phyloP scores from a whole-genome alignment of 805 yeast species.

The Torulaspora maleeae region DNA sequence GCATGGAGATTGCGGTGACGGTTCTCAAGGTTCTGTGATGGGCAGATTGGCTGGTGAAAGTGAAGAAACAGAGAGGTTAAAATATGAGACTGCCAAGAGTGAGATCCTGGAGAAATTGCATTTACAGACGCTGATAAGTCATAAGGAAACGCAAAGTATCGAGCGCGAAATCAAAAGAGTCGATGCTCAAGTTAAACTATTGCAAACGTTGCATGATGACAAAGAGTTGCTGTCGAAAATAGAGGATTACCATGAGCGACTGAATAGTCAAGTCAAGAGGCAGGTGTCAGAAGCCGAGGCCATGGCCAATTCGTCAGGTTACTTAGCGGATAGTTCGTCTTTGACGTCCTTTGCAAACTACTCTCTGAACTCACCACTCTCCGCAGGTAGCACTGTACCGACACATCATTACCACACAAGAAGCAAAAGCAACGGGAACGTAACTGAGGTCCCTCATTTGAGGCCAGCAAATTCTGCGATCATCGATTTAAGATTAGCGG shows the following conservation, averaged over 20 bases:
- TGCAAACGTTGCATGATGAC: constrained; percentile 42
- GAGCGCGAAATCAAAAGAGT: constrained; percentile 53
- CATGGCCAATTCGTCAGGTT: constrained; percentile 31
- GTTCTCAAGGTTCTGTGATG: constrained; percentile 4
- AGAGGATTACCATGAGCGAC: constrained; percentile 17
- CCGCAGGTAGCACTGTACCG: constrained; percentile 18
- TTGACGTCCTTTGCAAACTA: constrained; percentile 3
- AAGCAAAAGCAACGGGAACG: constrained; percentile 31
- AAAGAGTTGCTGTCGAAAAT: constrained; percentile 25
- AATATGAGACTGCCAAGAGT: constrained; percentile 32
- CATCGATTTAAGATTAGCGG: constrained; percentile 18
- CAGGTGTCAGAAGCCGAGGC: constrained; percentile 36
- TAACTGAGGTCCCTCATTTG: constrained; percentile 14
- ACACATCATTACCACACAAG: constrained; percentile 33
- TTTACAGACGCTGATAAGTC: constrained; percentile 55
- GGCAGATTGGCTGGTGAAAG: constrained; percentile 20
- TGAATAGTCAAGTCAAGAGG: constrained; percentile 16
- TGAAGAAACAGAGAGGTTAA: constrained; percentile 30
- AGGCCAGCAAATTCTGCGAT: constrained; percentile 22
- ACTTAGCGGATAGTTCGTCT: constrained; percentile 40
- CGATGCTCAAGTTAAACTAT: constrained; percentile 51
- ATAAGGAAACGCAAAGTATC: constrained; percentile 48
- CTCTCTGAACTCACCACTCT: constrained; percentile 8
- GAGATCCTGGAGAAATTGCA: constrained; percentile 47
- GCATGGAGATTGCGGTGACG: constrained; percentile 5